Evolutionary conservation across 306 rosid genomes (phyloP).

Genomic region (Ormosia semicastrata): DNA sequence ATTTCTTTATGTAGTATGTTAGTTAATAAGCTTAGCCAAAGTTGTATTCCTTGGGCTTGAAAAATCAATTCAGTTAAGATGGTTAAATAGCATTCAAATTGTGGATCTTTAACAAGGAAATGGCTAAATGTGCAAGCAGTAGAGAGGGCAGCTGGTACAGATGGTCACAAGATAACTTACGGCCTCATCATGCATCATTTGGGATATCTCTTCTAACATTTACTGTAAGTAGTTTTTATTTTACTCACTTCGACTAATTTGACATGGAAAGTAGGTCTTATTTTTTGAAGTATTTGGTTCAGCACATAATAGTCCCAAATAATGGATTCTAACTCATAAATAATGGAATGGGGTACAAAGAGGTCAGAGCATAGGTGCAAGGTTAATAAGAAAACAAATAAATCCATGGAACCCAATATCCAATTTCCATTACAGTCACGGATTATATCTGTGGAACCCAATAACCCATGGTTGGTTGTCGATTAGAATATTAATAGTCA

Average conservation of each 20-base stretch:
- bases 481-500: too few relatives aligned
- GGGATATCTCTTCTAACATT: slow-evolving; percentile 96
- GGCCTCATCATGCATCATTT: slow-evolving; percentile 85
- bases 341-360: too few relatives aligned
- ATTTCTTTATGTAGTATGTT: not conserved
- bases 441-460: too few relatives aligned
- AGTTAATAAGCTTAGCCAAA: slow-evolving; percentile 10
- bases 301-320: too few relatives aligned
- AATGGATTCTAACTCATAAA: too few relatives aligned
- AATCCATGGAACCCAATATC: too few relatives aligned
- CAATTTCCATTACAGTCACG: too few relatives aligned
- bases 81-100: not conserved
- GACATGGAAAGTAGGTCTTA: slow-evolving; percentile 24
- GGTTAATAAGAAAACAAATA: too few relatives aligned
- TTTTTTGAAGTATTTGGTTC: too few relatives aligned
- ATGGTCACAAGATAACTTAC: slow-evolving; percentile 90
- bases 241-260: not conserved
- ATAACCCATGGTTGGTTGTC: too few relatives aligned
- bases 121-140: slow-evolving; percentile 71
- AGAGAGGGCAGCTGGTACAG: slow-evolving; percentile 96
- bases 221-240: slow-evolving; percentile 65
- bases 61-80: not conserved
- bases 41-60: not conserved
- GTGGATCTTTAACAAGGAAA: not conserved
- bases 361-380: too few relatives aligned